phyloP scores from a whole-genome alignment of 805 yeast genomes.

The Cyberlindnera euphorbiiphila region DNA sequence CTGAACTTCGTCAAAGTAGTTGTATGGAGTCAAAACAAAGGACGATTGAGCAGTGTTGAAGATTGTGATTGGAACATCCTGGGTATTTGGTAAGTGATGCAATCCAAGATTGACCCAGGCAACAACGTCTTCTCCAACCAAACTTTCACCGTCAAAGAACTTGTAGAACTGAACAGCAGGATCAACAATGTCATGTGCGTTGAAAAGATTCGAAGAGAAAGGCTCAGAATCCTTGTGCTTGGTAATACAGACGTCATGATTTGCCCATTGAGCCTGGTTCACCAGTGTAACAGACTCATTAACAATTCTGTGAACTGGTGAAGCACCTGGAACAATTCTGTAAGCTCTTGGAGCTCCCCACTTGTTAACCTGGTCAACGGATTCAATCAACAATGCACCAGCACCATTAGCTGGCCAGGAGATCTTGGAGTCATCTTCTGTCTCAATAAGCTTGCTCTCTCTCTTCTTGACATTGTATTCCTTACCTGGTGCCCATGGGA shows the following conservation, averaged over 20 bases:
- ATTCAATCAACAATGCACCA: slow-evolving; percentile 26
- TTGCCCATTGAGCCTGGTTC: slow-evolving; percentile 27
- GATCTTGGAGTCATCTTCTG: slow-evolving; percentile 22
- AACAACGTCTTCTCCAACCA: slow-evolving; percentile 29
- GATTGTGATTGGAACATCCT: slow-evolving; percentile 30
- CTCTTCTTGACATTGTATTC: slow-evolving; percentile 20
- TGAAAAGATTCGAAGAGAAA: slow-evolving; percentile 22
- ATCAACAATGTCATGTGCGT: slow-evolving; percentile 24
- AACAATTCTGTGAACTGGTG: slow-evolving; percentile 23
- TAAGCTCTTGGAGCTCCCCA: slow-evolving; percentile 31
- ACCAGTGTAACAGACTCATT: slow-evolving; percentile 16
- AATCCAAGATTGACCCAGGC: slow-evolving; percentile 30
- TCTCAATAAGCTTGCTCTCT: slow-evolving; percentile 14
- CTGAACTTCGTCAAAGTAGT: slow-evolving; percentile 27
- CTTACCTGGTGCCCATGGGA: slow-evolving; percentile 29
- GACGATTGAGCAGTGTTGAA: slow-evolving; percentile 27
- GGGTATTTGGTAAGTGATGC: slow-evolving; percentile 30
- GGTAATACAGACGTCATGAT: slow-evolving; percentile 23
- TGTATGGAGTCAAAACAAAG: slow-evolving; percentile 27
- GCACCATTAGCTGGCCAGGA: slow-evolving; percentile 25
- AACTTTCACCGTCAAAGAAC: slow-evolving; percentile 27
- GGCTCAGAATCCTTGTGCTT: slow-evolving; percentile 27
- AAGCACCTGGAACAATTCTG: slow-evolving; percentile 23
- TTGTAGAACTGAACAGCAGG: slow-evolving; percentile 24
- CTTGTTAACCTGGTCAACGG: slow-evolving; percentile 21